A percentile compares a stretch with the other conserved stretches of the same genome.
Conservation (phyloP, 1,139 yeast species). For the Kodamaea derodonti region DNA sequence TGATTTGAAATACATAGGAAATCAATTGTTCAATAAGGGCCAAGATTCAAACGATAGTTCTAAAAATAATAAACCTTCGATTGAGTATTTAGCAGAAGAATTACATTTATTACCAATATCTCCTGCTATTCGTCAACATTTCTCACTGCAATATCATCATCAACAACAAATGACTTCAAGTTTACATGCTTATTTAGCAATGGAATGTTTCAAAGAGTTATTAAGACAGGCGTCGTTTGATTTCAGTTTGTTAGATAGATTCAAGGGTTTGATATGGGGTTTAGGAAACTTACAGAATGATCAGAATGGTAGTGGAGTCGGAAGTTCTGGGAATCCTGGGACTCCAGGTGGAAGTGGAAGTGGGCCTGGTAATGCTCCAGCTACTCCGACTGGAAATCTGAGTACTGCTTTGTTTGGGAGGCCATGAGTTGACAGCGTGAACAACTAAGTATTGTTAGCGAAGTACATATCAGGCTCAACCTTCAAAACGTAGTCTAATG, state of each 20-base stretch:
- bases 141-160: slow-evolving; percentile 29
- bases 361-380: slow-evolving; percentile 5
- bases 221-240: slow-evolving; percentile 39
- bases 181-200: slow-evolving; percentile 51
- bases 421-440: too few species aligned
- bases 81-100: slow-evolving; percentile 55
- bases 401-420: slow-evolving; percentile 31
- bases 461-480: too few species aligned
- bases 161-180: slow-evolving; percentile 45
- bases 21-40: slow-evolving; percentile 36
- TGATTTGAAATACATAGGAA: slow-evolving; percentile 80
- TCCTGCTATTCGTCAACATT: slow-evolving; percentile 49
- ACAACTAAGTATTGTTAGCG: too few species aligned
- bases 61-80: slow-evolving; percentile 39
- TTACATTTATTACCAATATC: slow-evolving; percentile 49
- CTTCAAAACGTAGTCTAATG: too few species aligned
- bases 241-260: slow-evolving; percentile 30
- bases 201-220: slow-evolving; percentile 56
- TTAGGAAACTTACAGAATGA: slow-evolving; percentile 27
- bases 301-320: slow-evolving; percentile 13
- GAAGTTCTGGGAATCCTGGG: slow-evolving; percentile 16
- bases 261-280: slow-evolving; percentile 55
- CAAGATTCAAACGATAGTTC: slow-evolving; percentile 13
- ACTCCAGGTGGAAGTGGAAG: not conserved
- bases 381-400: slow-evolving; percentile 22